Evolutionary conservation across 345 rosid genomes (phyloP), one percentile per base, ranked within the genome.

Genomic region (Salix viminalis): DNA sequence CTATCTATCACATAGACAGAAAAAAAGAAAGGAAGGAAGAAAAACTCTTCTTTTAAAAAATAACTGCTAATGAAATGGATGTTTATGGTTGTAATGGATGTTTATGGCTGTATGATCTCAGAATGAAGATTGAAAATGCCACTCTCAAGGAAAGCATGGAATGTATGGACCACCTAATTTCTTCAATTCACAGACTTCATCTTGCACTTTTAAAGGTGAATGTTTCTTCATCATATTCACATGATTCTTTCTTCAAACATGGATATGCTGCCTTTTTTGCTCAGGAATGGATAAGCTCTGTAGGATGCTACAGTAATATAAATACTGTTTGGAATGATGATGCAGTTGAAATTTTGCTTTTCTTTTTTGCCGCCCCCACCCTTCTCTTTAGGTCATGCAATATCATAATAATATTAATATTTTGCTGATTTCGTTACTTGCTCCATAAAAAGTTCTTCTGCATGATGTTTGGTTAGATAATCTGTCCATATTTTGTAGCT

Each of bases 71-170:
- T 61, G 19, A 46, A 21, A n/a, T 74, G 67, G 50, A 15, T 54
- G 36, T 9, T 50, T 71, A 56, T 56, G 23, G 65, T 77, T 42
- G 60, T 5, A 16, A 32, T 32, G 34, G 34, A 32, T 32, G 34
- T 34, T 32, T 71, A 56, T 56, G 23, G 70, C 69, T 42, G 61
- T 5, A 16, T 58, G 7, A 39, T 34, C 60, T 61, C 80, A 96
- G 97, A 81, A 83, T 91, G 96, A 94, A 85, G 88, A 90, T 96
- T 61, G 98, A 96, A 84, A 91, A 87, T 77, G 97, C 96, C 65
- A 87, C 97, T 68, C 84, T 96, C n/a, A 92, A 83, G 81, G 99
- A 96, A 87, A 92, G 87, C 87, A 78, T 92, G 83, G 98, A 86
- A 76, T 88, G 89, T 82, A 83, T 96, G 86, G 97, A 90, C 69